phyloP scores from a whole-genome alignment of 257 asterid genomes.

The Mentha longifolia region DNA sequence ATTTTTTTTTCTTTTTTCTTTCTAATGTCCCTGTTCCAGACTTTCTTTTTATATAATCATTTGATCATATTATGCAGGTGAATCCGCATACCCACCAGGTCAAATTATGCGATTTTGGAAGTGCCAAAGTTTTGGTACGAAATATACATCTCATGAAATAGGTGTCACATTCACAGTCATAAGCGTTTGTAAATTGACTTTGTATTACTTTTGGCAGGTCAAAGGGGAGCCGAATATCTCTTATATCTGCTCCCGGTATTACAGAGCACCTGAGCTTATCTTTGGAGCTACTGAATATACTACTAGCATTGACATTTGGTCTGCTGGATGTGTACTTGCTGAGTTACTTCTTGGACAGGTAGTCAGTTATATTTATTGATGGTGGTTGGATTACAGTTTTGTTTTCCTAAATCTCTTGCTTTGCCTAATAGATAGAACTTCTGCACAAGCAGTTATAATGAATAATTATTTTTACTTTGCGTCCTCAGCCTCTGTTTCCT shows the following conservation, averaged over 20 bases:
- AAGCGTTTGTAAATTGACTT: slow-evolving; percentile 29
- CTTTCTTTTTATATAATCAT: slow-evolving; percentile 14
- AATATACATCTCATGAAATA: slow-evolving; percentile 15
- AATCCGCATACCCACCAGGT: slow-evolving; percentile 88
- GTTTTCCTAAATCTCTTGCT: background rate
- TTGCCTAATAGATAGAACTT: background rate
- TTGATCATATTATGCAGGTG: slow-evolving; percentile 52
- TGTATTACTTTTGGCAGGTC: slow-evolving; percentile 54
- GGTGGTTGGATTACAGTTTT: background rate
- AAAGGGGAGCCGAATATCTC: slow-evolving; percentile 90
- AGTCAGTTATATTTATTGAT: background rate
- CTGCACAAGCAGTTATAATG: background rate
- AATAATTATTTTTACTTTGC: slow-evolving; percentile 22
- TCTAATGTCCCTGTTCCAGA: background rate
- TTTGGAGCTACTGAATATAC: slow-evolving; percentile 92
- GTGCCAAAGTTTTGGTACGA: slow-evolving; percentile 90
- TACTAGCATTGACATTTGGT: slow-evolving; percentile 80
- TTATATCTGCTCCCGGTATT: slow-evolving; percentile 87
- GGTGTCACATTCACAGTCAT: slow-evolving; percentile 15
- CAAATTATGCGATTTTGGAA: slow-evolving; percentile 84
- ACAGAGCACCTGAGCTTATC: slow-evolving; percentile 84
- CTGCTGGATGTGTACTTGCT: slow-evolving; percentile 85
- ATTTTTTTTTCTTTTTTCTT: background rate
- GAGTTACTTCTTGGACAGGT: slow-evolving; percentile 90
- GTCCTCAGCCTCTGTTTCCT: slow-evolving; percentile 88